These are phyloP conservation scores for Parastagonospora nodorum DNA, from an alignment of 2,329 filamentous ascomycete species.

Conservation along the genomic window DNA sequence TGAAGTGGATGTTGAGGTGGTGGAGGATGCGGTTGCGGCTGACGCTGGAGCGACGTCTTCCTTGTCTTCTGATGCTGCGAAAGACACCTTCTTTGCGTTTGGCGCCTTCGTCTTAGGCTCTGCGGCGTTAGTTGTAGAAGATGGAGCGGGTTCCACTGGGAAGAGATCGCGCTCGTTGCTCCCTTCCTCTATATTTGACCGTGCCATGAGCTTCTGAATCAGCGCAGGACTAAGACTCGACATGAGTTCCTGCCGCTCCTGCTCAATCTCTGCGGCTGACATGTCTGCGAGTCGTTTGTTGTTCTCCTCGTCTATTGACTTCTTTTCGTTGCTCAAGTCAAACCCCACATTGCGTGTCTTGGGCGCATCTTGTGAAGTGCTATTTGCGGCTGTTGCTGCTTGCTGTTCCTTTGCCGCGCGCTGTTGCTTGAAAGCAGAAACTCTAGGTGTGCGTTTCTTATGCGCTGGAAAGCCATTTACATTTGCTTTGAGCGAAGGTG, in stretches of 20 bases:
- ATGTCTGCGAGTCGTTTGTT: conserved; percentile 73
- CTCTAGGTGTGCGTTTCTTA: conserved; percentile 69
- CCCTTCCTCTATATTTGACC: conserved; percentile 75
- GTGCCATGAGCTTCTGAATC: conserved; percentile 74
- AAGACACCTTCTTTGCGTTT: conserved; percentile 43
- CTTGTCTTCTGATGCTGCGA: conserved; percentile 23
- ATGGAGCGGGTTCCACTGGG: conserved; percentile 8
- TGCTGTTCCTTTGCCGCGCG: conserved; percentile 47
- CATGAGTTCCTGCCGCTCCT: conserved; percentile 80
- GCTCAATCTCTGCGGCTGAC: conserved; percentile 79
- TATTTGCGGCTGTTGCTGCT: conserved; percentile 10
- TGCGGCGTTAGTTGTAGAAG: conserved; percentile 14
- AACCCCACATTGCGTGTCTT: conserved; percentile 17
- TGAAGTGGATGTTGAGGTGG: not conserved
- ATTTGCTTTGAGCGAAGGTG: conserved; percentile 62
- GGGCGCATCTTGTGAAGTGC: conserved; percentile 15
- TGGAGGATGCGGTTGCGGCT: not conserved
- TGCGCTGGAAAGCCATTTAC: conserved; percentile 84
- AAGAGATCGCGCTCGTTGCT: conserved; percentile 49
- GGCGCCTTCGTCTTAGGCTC: conserved; percentile 10
- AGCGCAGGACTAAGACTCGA: conserved; percentile 74
- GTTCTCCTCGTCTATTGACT: conserved; percentile 83
- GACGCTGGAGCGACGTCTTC: conserved; percentile 7
- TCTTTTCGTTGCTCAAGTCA: conserved; percentile 62
- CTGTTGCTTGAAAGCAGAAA: conserved; percentile 81